phyloP scores from a whole-genome alignment of 2,329 filamentous ascomycete genomes.

The Polytolypa hystricis region DNA sequence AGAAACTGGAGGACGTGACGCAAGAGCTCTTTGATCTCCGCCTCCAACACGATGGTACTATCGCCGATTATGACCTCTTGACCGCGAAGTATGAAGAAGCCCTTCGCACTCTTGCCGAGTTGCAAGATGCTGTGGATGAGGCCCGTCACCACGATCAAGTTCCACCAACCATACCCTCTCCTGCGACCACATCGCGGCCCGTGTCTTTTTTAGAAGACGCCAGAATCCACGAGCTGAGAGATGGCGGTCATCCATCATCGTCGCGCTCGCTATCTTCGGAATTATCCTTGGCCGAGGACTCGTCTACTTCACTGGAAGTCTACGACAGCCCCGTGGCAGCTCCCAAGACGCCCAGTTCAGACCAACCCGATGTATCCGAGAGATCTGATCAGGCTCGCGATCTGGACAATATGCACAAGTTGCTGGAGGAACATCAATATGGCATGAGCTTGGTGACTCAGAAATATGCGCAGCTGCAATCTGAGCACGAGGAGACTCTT shows the following conservation, averaged over 20 bases:
- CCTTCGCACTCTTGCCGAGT: conserved; percentile 65
- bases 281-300: conserved; percentile 76
- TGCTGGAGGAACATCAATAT: conserved; percentile 66
- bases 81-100: conserved; percentile 86
- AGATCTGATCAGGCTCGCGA: conserved; percentile 46
- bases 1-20: conserved; percentile 83
- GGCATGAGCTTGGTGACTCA: conserved; percentile 61
- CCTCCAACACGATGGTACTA: conserved; percentile 75
- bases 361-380: conserved; percentile 16
- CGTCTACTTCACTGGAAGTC: conserved; percentile 53
- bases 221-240: conserved; percentile 59
- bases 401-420: conserved; percentile 56
- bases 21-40: conserved; percentile 86
- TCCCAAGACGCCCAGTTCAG: conserved; percentile 15
- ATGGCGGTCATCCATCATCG: conserved; percentile 56
- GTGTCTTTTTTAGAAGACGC: conserved; percentile 76
- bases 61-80: conserved; percentile 70
- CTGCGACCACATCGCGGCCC: conserved; percentile 42
- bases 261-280: conserved; percentile 91
- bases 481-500: conserved; percentile 68
- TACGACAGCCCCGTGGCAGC: conserved; percentile 50
- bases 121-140: conserved; percentile 69
- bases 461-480: conserved; percentile 73
- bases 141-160: conserved; percentile 45
- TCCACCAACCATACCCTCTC: conserved; percentile 33